A percentile compares a stretch with the other conserved stretches of the same genome.
These are phyloP conservation scores for Annona cherimola DNA, from an alignment of 164 flowering plant genomes.

Conservation along the genomic window DNA sequence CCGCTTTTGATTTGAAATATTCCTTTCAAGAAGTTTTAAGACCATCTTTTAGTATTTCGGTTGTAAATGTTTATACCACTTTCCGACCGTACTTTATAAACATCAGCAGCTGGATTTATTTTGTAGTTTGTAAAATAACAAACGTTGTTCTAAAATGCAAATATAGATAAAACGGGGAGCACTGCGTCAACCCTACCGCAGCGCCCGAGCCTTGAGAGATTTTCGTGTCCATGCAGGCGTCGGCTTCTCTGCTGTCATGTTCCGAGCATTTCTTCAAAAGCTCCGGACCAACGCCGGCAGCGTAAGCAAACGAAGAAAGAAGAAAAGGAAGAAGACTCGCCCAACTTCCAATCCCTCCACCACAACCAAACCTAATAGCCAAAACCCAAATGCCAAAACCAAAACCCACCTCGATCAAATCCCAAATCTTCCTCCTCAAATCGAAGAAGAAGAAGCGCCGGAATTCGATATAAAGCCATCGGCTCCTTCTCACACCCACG, in stretches of 20 bases:
- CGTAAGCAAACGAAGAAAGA: neutral
- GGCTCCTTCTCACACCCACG: constrained; percentile 52
- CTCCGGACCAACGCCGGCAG: neutral
- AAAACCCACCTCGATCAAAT: neutral
- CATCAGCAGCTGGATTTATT: too few species aligned
- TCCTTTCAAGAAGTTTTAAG: too few species aligned
- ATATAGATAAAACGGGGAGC: too few species aligned
- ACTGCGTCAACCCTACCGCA: too few species aligned
- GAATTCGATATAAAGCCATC: constrained; percentile 65
- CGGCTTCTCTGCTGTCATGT: neutral
- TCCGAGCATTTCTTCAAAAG: constrained; percentile 1
- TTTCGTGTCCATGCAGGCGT: too few species aligned
- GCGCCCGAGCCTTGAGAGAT: too few species aligned
- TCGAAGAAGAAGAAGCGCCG: constrained; percentile 20
- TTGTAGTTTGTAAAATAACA: too few species aligned
- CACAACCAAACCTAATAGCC: neutral
- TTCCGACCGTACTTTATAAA: too few species aligned
- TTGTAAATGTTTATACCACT: too few species aligned
- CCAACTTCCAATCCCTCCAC: neutral
- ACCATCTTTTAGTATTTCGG: too few species aligned
- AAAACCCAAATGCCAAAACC: neutral
- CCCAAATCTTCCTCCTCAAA: neutral
- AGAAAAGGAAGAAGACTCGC: neutral
- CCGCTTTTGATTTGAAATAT: too few species aligned
- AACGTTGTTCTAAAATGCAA: too few species aligned